Percentiles rank a stretch among this genome's conserved stretches.
Conservation (phyloP, 2,329 filamentous ascomycete species). For the Lecanicillium sp. region DNA sequence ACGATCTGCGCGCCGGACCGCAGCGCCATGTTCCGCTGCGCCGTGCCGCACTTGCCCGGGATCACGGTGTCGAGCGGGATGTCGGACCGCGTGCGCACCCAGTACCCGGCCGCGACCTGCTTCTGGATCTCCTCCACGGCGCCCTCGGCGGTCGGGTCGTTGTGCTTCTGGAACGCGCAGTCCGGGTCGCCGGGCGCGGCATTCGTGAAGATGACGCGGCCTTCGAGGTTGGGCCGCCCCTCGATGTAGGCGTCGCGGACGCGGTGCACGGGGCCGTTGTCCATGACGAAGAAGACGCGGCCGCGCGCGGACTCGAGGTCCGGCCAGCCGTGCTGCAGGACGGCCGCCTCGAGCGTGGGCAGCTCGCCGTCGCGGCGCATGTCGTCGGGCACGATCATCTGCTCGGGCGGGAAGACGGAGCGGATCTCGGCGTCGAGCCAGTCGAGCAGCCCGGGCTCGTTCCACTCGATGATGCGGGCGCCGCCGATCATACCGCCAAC, state of each 20-base stretch:
- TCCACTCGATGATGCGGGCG: conserved; percentile 37
- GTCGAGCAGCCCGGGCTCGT: conserved; percentile 33
- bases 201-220: conserved; percentile 44
- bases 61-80: conserved; percentile 38
- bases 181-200: conserved; percentile 37
- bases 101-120: conserved; percentile 40
- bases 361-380: conserved; percentile 29
- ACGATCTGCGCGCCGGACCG: conserved; percentile 44
- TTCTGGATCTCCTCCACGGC: conserved; percentile 35
- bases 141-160: conserved; percentile 31
- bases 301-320: conserved; percentile 37
- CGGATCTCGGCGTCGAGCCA: conserved; percentile 42
- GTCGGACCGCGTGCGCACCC: conserved; percentile 43
- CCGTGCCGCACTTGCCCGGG: conserved; percentile 30
- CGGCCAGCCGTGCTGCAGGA: conserved; percentile 44
- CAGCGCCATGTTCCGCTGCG: conserved; percentile 36
- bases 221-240: conserved; percentile 30
- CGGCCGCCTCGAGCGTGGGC: conserved; percentile 39
- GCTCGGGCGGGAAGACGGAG: conserved; percentile 31
- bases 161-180: conserved; percentile 41
- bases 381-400: conserved; percentile 43
- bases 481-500: conserved; percentile 23
- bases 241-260: conserved; percentile 34
- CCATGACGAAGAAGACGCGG: conserved; percentile 44
- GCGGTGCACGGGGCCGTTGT: conserved; percentile 37